These are phyloP conservation scores for Penicillium macrosclerotiorum DNA, from an alignment of 495 filamentous ascomycete species.

Conservation along the genomic window DNA sequence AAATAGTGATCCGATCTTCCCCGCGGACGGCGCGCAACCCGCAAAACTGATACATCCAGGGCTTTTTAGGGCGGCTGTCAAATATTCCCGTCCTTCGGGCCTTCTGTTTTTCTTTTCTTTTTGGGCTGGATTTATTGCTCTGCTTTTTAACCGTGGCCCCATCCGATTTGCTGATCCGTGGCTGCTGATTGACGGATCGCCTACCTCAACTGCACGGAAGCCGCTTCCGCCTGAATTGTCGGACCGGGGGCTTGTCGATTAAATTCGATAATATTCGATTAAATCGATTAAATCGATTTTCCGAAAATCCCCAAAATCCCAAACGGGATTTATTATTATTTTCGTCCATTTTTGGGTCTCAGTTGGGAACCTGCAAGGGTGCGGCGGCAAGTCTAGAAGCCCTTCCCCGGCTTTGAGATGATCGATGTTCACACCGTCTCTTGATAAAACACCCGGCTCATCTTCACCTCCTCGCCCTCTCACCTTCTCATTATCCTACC, in stretches of 20 bases:
- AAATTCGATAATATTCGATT: no score
- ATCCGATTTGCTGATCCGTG: constrained; percentile 9
- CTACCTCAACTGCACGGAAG: constrained; percentile 18
- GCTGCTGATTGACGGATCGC: constrained; percentile 19
- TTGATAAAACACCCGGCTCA: constrained; percentile 14
- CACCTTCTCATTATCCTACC: neutral
- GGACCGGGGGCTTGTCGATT: neutral
- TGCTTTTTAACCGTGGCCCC: neutral
- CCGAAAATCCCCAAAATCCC: no score
- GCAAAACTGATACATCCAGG: constrained; percentile 9
- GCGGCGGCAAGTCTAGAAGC: constrained; percentile 30
- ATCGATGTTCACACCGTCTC: constrained; percentile 15
- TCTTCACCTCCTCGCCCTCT: constrained; percentile 6
- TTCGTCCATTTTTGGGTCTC: constrained; percentile 16
- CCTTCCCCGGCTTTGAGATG: constrained; percentile 30
- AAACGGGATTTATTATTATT: neutral
- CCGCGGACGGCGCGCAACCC: neutral
- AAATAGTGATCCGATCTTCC: constrained; percentile 19
- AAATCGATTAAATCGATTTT: no score
- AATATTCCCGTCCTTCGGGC: constrained; percentile 1
- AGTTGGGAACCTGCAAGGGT: constrained; percentile 27
- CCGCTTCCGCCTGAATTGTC: constrained; percentile 17
- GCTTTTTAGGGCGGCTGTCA: constrained; percentile 15
- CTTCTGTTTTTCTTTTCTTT: constrained; percentile 2
- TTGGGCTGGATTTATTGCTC: constrained; percentile 3